Evolutionary conservation across 345 rosid species (phyloP), one percentile per base, ranked within the genome.

Genomic region (Dipteronia sinensis): DNA sequence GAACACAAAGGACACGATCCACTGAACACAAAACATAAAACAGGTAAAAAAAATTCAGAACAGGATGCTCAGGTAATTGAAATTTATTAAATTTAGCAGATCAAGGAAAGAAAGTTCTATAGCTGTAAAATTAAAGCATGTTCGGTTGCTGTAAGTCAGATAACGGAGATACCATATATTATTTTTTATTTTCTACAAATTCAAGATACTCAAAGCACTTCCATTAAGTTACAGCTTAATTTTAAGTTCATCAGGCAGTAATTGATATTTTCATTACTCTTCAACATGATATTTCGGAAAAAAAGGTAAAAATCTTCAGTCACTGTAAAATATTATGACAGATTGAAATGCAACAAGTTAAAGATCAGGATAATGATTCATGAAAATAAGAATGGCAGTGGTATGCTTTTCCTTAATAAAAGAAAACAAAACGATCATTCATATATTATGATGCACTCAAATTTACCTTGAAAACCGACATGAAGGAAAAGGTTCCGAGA

Each of bases 391-490:
- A 56, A 58, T 23, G 56, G 23, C 40, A 23, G 38, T 67, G 38
- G 38, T 38, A 76, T 16, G 17, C 15, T 51, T 59, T n/a, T 10
- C 27, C 69, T 23, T 46, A 27, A 25, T 38, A 63, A 64, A 64
- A 23, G 67, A 71, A 1, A 38, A 51, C 7, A 25, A 55, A 53
- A 65, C 56, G 9, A 20, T 22, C 34, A 47, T 69, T 47, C 22
- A 44, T 15, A 27, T 46, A 77, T 4, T 31, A 56, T 27, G 59
- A 40, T 27, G 58, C 74, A 76, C 40, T 10, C 10, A 40, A 56
- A 73, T 22, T 80, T 82, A 97, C 99, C 98, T 94, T 93, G 83
- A 97, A 87, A 85, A 89, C 74, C 4, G 97, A 85, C 68, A 83
- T 77, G 79, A 91, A 87, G 11, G 90, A 82, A 72, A 89, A 82